phyloP scores from a whole-genome alignment of 176 grass and related monocot species.

The sorghum (Sorghum bicolor) region Sorghum_bicolor_NCBIv3 NC_012872.2:61909001-61909500 shows the following conservation, averaged over 20 bases:
- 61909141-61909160: no score
- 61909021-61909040: background rate
- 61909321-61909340: conserved; percentile 95
- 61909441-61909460: conserved; percentile 67
- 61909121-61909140: background rate
- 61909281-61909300: conserved; percentile 58
- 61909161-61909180: background rate
- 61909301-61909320: conserved; percentile 79
- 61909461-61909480: conserved; percentile 46
- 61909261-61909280: conserved; percentile 72
- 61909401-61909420: conserved; percentile 59
- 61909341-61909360: conserved; percentile 59
- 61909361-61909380: conserved; percentile 67
- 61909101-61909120: background rate
- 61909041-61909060: background rate
- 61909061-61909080: background rate
- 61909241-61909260: conserved; percentile 70
- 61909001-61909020: background rate
- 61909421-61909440: conserved; percentile 91
- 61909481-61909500: conserved; percentile 70
- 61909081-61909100: background rate
- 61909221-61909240: no score
- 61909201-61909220: background rate
- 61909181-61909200: background rate
- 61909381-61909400: conserved; percentile 92